phyloP scores from a whole-genome alignment of 2,329 filamentous ascomycete species.

The Hypocrella siamensis region DNA sequence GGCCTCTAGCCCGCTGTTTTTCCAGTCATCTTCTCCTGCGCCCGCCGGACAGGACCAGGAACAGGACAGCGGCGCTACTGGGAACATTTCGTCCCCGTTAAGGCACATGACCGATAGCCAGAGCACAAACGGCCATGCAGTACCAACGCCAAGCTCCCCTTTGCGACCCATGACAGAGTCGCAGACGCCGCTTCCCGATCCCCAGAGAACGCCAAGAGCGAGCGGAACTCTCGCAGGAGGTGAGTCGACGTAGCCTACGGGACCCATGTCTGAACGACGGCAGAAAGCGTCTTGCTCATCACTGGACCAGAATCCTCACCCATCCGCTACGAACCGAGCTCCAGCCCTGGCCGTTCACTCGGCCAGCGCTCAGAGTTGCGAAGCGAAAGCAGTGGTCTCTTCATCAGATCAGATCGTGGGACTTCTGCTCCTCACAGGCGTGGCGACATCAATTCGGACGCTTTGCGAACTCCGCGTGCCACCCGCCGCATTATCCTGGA shows the following conservation, averaged over 20 bases:
- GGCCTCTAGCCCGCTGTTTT: conserved; percentile 75
- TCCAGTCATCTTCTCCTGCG: conserved; percentile 32
- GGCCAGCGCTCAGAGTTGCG: conserved; percentile 54
- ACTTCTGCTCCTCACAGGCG: conserved; percentile 42
- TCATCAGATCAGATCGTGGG: conserved; percentile 50
- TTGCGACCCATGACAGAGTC: conserved; percentile 42
- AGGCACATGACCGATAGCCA: conserved; percentile 42
- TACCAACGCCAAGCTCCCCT: conserved; percentile 38
- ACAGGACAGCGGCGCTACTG: conserved; percentile 13
- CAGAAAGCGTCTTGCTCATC: no score
- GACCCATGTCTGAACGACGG: no score
- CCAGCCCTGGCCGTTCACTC: conserved; percentile 57
- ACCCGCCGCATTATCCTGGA: conserved; percentile 43
- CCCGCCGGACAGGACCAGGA: conserved; percentile 5
- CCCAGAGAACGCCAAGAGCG: conserved; percentile 57
- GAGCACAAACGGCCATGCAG: conserved; percentile 23
- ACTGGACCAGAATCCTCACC: conserved; percentile 64
- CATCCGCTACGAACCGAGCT: conserved; percentile 80
- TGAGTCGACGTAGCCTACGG: conserved; percentile 23
- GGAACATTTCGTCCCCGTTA: conserved; percentile 35
- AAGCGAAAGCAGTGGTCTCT: conserved; percentile 76
- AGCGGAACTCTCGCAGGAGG: conserved; percentile 46
- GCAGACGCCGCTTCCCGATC: conserved; percentile 30
- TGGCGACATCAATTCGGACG: conserved; percentile 77
- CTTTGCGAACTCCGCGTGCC: conserved; percentile 38